phyloP scores from a whole-genome alignment of 177 flowering plant species.

The Vitis hybrid region DNA sequence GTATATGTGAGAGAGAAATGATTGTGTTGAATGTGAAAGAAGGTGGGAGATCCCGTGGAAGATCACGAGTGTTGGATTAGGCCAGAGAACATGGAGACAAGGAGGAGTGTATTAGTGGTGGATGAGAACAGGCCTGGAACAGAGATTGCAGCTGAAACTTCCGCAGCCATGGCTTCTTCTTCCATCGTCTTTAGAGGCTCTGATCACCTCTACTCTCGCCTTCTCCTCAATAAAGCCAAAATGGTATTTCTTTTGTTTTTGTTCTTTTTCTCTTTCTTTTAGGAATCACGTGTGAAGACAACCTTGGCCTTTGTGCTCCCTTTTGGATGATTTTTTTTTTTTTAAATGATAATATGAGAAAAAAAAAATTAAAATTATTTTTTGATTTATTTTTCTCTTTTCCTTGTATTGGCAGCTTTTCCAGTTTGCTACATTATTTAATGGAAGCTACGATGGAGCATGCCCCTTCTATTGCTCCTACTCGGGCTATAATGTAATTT shows the following conservation, averaged over 20 bases:
- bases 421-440: slow-evolving; percentile 53
- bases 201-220: slow-evolving; percentile 53
- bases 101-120: slow-evolving; percentile 60
- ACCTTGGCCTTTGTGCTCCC: no score
- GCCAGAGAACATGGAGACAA: slow-evolving; percentile 85
- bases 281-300: no score
- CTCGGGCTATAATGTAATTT: slow-evolving; percentile 80
- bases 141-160: slow-evolving; percentile 89
- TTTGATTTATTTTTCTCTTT: background rate
- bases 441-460: slow-evolving; percentile 84
- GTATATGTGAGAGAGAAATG: no score
- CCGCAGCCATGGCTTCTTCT: slow-evolving; percentile 91
- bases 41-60: slow-evolving; percentile 78
- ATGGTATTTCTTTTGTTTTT: slow-evolving; percentile 28
- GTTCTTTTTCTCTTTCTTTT: no score
- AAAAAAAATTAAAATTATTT: no score
- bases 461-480: slow-evolving; percentile 95
- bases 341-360: no score
- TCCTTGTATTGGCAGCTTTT: slow-evolving; percentile 52
- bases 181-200: slow-evolving; percentile 53
- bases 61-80: slow-evolving; percentile 85
- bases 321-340: no score
- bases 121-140: slow-evolving; percentile 63
- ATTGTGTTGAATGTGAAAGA: background rate
- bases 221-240: slow-evolving; percentile 81